phyloP scores from a whole-genome alignment of 768 basidiomycete species.

The Podaxis pistillaris region DNA sequence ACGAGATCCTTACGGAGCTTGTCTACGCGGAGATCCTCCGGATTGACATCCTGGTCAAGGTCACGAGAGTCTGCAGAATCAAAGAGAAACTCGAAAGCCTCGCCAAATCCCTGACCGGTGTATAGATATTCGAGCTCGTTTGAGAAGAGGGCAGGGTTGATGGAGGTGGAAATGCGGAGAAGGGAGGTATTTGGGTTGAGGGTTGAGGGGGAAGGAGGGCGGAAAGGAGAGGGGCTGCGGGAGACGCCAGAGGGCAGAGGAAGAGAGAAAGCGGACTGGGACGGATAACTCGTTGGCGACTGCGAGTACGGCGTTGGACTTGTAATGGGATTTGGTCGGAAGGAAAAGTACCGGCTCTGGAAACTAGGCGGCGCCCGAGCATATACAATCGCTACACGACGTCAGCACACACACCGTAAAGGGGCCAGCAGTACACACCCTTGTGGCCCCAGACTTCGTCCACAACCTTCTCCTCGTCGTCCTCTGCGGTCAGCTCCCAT shows the following conservation, averaged over 20 bases:
- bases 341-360: constrained; percentile 85
- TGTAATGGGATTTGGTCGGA: constrained; percentile 58
- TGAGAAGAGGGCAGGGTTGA: constrained; percentile 79
- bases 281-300: constrained; percentile 49
- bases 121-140: constrained; percentile 95
- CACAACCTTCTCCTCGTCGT: constrained; percentile 43
- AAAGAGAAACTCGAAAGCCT: constrained; percentile 85
- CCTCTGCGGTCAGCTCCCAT: constrained; percentile 70
- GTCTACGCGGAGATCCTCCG: constrained; percentile 61
- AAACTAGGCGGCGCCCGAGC: constrained; percentile 92
- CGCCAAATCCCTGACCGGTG: constrained; percentile 86
- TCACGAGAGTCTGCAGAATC: constrained; percentile 57
- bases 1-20: constrained; percentile 91
- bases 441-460: constrained; percentile 92
- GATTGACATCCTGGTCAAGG: constrained; percentile 37
- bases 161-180: constrained; percentile 63
- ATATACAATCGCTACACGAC: constrained; percentile 77
- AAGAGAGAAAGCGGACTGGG: constrained; percentile 63
- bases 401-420: background rate
- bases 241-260: constrained; percentile 31
- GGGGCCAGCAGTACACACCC: constrained; percentile 50
- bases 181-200: constrained; percentile 39
- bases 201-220: constrained; percentile 46
- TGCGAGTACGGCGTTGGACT: constrained; percentile 47
- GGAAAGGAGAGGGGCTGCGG: constrained; percentile 37